Evolutionary conservation across 257 asterid genomes (phyloP), one percentile per base, ranked within the genome.

Genomic region (Solanum raphanifolium): DNA sequence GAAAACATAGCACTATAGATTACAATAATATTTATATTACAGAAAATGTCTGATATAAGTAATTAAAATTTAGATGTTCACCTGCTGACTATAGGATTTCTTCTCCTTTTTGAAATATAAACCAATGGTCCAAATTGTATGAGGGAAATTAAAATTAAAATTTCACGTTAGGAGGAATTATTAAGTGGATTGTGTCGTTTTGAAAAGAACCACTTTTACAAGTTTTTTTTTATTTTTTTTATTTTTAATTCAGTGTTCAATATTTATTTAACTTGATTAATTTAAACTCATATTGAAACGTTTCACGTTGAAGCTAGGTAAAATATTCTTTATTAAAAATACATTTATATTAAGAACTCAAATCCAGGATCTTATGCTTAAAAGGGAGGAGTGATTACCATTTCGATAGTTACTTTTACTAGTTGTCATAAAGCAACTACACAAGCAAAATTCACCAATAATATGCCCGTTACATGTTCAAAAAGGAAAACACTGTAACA

Each of bases 291-390:
- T n/a, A 10, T 65, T 8, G 0, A 9, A n/a, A 0, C 0, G 0
- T 10, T 4, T 65, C 2, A 65, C 3, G 15, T n/a, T 55, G 0
- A 7, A 7, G n/a, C 21, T 52, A 5, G 15, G 8, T 23, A n/a
- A 62, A 62, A 23, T n/a, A 10, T 4, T 11, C 0, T 10, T n/a
- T 62, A 62, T 62, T 25, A n/a, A 23, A n/a, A 5, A 0, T 7
- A 58, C 0, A 6, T 1, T 25, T 5, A 5, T 65, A 65, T 65
- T 27, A 2, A 2, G 1, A 11, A 65, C 0, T n/a, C 0, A 0
- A 9, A n/a, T 12, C 4, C 1, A 27, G n/a, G 1, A 2, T 7
- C 4, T 58, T 7, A 18, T 0, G 1, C 25, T 15, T 55, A 20
- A 55, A 18, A 62, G 15, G 1, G 3, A 62, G 16, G 13, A 62